Conservation (phyloP, 352 stramenopile genomes). For the Phytophthora brassicae region DNA sequence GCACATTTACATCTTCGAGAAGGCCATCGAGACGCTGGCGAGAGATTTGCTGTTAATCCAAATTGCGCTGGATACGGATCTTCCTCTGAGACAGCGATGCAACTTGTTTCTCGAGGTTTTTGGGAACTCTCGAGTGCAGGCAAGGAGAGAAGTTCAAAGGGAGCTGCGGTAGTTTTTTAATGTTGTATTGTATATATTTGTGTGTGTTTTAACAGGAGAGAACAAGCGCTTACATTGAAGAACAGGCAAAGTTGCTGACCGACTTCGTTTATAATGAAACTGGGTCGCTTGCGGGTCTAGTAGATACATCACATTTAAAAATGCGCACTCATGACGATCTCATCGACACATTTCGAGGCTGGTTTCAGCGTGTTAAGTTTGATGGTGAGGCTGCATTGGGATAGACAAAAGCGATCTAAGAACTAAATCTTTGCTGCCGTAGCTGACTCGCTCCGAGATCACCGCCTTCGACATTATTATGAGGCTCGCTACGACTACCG, state of each 20-base stretch:
- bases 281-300: constrained; percentile 52
- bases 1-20: constrained; percentile 92
- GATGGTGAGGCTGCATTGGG: constrained; percentile 47
- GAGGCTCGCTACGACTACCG: constrained; percentile 92
- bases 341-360: constrained; percentile 85
- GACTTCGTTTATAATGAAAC: constrained; percentile 76
- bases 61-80: constrained; percentile 82
- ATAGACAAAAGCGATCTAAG: background rate
- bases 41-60: constrained; percentile 89
- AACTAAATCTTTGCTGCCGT: background rate
- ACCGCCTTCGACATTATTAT: constrained; percentile 90
- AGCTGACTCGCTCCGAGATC: constrained; percentile 83
- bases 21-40: constrained; percentile 81
- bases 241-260: constrained; percentile 66
- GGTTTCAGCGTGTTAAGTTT: constrained; percentile 68
- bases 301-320: constrained; percentile 89
- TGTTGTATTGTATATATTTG: too few relatives aligned
- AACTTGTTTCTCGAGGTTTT: constrained; percentile 93
- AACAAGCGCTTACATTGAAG: constrained; percentile 83
- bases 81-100: constrained; percentile 89
- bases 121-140: constrained; percentile 90
- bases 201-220: constrained; percentile 49
- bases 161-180: too few relatives aligned
- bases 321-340: constrained; percentile 90
- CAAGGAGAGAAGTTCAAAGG: background rate